Evolutionary conservation across 2,329 filamentous ascomycete species (phyloP).

Genomic region (Elsinoe necatrix): DNA sequence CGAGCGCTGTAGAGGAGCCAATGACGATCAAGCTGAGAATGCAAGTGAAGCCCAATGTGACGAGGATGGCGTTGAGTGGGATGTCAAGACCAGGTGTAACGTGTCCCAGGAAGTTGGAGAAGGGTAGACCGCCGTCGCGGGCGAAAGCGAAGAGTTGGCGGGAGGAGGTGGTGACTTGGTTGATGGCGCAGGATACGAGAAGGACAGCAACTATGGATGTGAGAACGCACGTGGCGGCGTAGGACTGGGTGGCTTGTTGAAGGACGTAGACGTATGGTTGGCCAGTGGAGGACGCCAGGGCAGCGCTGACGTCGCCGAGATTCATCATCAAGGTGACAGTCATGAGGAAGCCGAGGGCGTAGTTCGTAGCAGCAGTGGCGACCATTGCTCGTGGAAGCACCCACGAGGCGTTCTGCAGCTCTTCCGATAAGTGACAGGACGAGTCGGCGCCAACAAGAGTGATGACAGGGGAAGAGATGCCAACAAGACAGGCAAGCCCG

Average conservation of each 20-base stretch:
- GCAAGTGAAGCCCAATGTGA: constrained; percentile 20
- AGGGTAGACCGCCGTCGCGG: constrained; percentile 25
- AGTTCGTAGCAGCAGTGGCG: constrained; percentile 27
- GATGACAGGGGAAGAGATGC: constrained; percentile 27
- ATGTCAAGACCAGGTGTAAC: constrained; percentile 24
- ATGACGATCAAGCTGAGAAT: constrained; percentile 21
- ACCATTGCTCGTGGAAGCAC: constrained; percentile 28
- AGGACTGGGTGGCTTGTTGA: constrained; percentile 22
- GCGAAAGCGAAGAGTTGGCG: constrained; percentile 26
- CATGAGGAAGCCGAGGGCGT: constrained; percentile 25
- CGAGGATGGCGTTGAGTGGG: constrained; percentile 26
- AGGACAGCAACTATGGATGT: constrained; percentile 22
- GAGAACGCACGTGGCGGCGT: constrained; percentile 23
- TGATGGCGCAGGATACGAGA: constrained; percentile 22
- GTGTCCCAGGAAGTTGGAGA: constrained; percentile 22
- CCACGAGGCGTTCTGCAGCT: constrained; percentile 25
- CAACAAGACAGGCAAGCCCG: constrained; percentile 16
- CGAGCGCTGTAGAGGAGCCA: constrained; percentile 20
- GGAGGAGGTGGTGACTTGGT: constrained; percentile 16
- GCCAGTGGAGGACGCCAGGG: constrained; percentile 20
- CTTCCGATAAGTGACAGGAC: constrained; percentile 26
- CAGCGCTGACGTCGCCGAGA: constrained; percentile 22
- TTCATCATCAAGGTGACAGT: constrained; percentile 26
- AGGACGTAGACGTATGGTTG: constrained; percentile 25
- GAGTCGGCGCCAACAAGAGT: constrained; percentile 33